Evolutionary conservation across 495 filamentous ascomycete species (phyloP), one percentile per base, ranked within the genome.

Genomic region (Elasticomyces elasticus): DNA sequence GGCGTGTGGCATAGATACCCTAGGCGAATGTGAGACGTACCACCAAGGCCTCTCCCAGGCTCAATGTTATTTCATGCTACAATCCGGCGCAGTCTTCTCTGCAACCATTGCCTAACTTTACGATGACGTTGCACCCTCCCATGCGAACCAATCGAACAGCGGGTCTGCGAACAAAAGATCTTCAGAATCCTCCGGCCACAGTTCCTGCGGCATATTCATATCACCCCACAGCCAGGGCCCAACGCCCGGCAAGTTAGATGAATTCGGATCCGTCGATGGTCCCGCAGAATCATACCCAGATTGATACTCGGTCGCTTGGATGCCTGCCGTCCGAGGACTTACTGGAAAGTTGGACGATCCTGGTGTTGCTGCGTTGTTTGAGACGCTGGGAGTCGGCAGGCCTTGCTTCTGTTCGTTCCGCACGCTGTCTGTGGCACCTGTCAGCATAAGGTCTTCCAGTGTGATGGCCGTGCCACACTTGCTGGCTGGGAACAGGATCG

Each of bases 61-160:
- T n/a, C n/a, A n/a, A n/a, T n/a, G n/a, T n/a, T n/a, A n/a, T n/a
- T n/a, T n/a, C n/a, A n/a, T n/a, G n/a, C n/a, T n/a, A n/a, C n/a
- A n/a, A n/a, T n/a, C n/a, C n/a, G n/a, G n/a, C n/a, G n/a, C n/a
- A n/a, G n/a, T n/a, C n/a, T n/a, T n/a, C n/a, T n/a, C n/a, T n/a
- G n/a, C n/a, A n/a, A n/a, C n/a, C n/a, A n/a, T n/a, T n/a, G n/a
- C n/a, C n/a, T n/a, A n/a, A 40, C 35, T 13, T 45, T 7, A 45
- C 20, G 40, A 17, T 43, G 6, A 45, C 24, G 24, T 24, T 15
- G 20, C 17, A 10, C 42, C 28, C 24, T 52, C 50, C 50, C 50
- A 52, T 15, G 35, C 33, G n/a, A 52, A 26, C 50, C 50, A 52
- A 20, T 52, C 50, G 19, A 52, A 52, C 17, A 27, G 20, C 17